phyloP scores from a whole-genome alignment of 345 rosid genomes.

The Sonneratia caseolaris region DNA sequence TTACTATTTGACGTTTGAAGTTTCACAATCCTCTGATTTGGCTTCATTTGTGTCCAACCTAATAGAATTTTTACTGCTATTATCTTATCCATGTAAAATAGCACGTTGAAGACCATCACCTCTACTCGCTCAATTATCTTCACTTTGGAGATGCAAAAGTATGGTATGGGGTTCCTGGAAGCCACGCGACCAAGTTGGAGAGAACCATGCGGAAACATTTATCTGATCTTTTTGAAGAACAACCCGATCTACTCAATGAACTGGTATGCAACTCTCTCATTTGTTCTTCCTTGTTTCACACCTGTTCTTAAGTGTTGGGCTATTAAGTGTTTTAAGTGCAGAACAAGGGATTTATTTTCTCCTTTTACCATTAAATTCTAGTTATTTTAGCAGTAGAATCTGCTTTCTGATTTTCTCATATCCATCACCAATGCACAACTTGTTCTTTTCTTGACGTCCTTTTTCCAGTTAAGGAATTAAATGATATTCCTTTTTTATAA shows the following conservation, averaged over 20 bases:
- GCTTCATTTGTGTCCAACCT: neutral
- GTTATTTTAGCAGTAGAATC: no score
- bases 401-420: neutral
- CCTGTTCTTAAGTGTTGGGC: neutral
- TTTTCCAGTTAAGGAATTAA: neutral
- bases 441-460: neutral
- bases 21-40: neutral
- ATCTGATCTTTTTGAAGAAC: conserved; percentile 92
- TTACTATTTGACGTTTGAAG: neutral
- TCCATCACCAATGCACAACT: neutral
- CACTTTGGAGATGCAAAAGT: conserved; percentile 87
- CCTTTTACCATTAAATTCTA: neutral
- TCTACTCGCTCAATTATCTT: conserved; percentile 83
- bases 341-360: neutral
- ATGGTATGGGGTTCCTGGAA: conserved; percentile 98
- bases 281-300: neutral
- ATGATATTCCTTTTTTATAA: neutral
- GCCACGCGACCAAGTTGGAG: conserved; percentile 65
- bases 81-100: conserved; percentile 18
- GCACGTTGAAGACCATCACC: conserved; percentile 99
- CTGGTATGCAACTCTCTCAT: conserved; percentile 35
- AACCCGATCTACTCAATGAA: conserved; percentile 79
- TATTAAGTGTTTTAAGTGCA: neutral
- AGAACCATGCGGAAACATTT: conserved; percentile 62
- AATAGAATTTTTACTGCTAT: neutral